These are phyloP conservation scores for Aspergillus thermomutatus DNA, from an alignment of 2,329 filamentous ascomycete species.

Conservation along the genomic window DNA sequence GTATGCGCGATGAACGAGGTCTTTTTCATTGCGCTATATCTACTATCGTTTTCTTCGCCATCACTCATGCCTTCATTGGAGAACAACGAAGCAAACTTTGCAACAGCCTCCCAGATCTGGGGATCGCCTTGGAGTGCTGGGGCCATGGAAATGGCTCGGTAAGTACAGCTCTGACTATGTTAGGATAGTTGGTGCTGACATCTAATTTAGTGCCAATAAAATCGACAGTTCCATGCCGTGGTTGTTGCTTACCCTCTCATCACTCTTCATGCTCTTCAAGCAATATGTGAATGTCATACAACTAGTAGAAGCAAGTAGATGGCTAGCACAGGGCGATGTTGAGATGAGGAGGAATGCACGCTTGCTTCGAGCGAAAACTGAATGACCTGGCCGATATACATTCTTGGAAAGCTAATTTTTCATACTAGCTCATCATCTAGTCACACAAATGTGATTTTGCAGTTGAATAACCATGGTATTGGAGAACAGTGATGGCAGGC, in stretches of 20 bases:
- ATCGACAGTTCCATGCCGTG: slow-evolving; percentile 69
- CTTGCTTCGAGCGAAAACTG: background rate
- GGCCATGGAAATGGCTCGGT: slow-evolving; percentile 85
- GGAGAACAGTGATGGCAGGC: too few species aligned
- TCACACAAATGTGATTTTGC: too few species aligned
- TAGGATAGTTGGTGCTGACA: background rate
- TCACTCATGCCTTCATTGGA: slow-evolving; percentile 76
- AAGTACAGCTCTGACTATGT: background rate
- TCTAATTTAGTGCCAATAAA: slow-evolving; percentile 64
- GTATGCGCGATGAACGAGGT: slow-evolving; percentile 85
- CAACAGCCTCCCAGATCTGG: background rate
- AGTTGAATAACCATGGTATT: too few species aligned
- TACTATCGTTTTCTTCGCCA: slow-evolving; percentile 89
- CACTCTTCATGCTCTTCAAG: slow-evolving; percentile 81
- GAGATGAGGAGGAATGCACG: slow-evolving; percentile 4
- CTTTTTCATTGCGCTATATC: slow-evolving; percentile 94
- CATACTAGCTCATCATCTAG: too few species aligned
- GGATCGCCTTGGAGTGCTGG: slow-evolving; percentile 71
- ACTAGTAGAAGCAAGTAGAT: slow-evolving; percentile 82
- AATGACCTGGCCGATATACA: background rate
- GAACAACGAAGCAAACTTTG: slow-evolving; percentile 44
- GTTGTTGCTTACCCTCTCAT: slow-evolving; percentile 72
- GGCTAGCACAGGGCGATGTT: slow-evolving; percentile 81
- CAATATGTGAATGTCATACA: slow-evolving; percentile 89
- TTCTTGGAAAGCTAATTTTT: too few species aligned